Conservation (phyloP, 2,329 filamentous ascomycete genomes). For the Bisporella sp. region DNA sequence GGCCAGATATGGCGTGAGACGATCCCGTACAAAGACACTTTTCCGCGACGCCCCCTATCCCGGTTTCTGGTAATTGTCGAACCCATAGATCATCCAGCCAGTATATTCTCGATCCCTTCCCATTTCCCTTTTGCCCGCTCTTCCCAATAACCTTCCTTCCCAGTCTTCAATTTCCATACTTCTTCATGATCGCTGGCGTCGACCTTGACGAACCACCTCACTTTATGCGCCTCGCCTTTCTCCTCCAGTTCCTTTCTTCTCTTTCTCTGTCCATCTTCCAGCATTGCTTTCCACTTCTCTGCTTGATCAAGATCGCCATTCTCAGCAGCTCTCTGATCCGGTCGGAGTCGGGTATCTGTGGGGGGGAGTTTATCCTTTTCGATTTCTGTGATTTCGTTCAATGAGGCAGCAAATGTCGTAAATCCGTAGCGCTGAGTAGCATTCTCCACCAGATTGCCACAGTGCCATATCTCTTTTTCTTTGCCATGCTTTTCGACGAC, state of each 20-base stretch:
- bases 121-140: slow-evolving; percentile 64
- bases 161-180: slow-evolving; percentile 68
- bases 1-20: too few species aligned
- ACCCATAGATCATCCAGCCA: slow-evolving; percentile 28
- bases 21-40: too few species aligned
- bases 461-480: slow-evolving; percentile 70
- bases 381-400: slow-evolving; percentile 82
- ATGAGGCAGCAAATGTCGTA: slow-evolving; percentile 73
- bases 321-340: slow-evolving; percentile 83
- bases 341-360: slow-evolving; percentile 77
- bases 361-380: slow-evolving; percentile 69
- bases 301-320: slow-evolving; percentile 75
- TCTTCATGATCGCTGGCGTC: slow-evolving; percentile 53
- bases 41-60: too few species aligned
- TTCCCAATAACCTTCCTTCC: slow-evolving; percentile 93
- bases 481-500: slow-evolving; percentile 56
- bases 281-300: slow-evolving; percentile 70
- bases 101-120: slow-evolving; percentile 46
- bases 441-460: slow-evolving; percentile 70
- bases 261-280: slow-evolving; percentile 80
- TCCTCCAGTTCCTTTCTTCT: slow-evolving; percentile 72
- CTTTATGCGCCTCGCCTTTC: slow-evolving; percentile 62
- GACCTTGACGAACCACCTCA: slow-evolving; percentile 78
- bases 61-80: too few species aligned
- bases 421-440: slow-evolving; percentile 78